Conservation (phyloP, 2,329 filamentous ascomycete species). For the Colletotrichum viniferum region DNA sequence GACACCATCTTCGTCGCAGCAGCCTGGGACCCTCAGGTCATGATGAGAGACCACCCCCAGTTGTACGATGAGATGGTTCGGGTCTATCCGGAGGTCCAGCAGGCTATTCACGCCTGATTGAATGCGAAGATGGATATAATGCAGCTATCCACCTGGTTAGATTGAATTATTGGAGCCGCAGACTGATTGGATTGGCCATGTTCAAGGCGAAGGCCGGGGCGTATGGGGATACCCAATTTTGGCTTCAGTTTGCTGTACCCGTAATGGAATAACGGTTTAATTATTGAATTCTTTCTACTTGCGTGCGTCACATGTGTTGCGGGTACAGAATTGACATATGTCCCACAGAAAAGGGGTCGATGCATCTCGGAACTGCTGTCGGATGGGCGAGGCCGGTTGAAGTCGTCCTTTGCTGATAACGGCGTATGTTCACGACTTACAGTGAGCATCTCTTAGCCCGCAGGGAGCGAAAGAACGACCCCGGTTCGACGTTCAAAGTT, state of each 20-base stretch:
- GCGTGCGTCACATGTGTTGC: no score
- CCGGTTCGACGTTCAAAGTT: no score
- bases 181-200: fast-evolving
- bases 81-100: conserved; percentile 84
- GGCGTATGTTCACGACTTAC: no score
- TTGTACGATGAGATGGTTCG: conserved; percentile 79
- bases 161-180: fast-evolving
- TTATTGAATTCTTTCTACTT: neutral
- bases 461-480: no score
- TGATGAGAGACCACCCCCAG: conserved; percentile 82
- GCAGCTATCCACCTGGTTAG: neutral
- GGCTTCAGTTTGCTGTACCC: neutral
- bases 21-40: conserved; percentile 71
- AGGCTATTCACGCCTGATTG: conserved; percentile 70
- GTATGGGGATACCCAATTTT: neutral
- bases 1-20: conserved; percentile 89
- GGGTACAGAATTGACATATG: no score
- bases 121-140: neutral
- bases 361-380: no score
- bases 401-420: no score
- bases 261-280: neutral
- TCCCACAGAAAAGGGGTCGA: no score
- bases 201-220: fast-evolving
- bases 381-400: no score
- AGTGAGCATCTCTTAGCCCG: no score